Base-by-base conservation (phyloP, 176 grass and related monocot genomes). In the Aegilops tauschii region DNA sequence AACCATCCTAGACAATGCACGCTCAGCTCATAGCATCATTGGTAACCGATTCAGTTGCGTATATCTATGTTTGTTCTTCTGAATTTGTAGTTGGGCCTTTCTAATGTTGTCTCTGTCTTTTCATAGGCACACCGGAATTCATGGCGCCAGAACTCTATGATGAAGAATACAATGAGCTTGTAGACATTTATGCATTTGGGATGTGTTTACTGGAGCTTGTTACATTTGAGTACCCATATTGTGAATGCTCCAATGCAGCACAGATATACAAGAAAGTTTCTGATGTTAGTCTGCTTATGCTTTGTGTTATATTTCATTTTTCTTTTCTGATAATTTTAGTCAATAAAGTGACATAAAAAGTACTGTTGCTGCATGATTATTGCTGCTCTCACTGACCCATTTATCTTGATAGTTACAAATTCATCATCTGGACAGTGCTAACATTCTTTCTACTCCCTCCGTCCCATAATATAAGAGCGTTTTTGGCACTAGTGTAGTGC, bases 131-230 rank as follows among this genome's bases (percentile, higher is more conserved):
- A 72, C 93, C 93, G 0, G 93, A 95, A 84, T 95, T 95, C 68
- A 95, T 95, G 93, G 93, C 93, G 79, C 93, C 93, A 3, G 91
- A 95, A 58, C 93, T 95, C 27, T 95, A 95, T 13, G 90, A 95
- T 2, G 91, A 95, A 87, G 90, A 95, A 86, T 95, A 93, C 40
- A 87, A 95, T 63, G 93, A 95, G 21, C 93, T 95, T 75, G 90
- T 95, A 7, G 93, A 95, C 62, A 93, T 95, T 16, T 95, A 93
- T 76, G 93, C 93, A 44, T 95, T 95, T 42, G 93, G 93, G 23
- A 95, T 95, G 93, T 95, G 93, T 71, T 87, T 95, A 83, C 73
- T 95, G 50, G 93, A 95, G 91, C 86, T 95, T 77, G 93, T 95
- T 52, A 95, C 91, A 61, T 95, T 95, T 80, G 93, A 93, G 61